phyloP scores from a whole-genome alignment of 176 grass and related monocot species.

The Coix lacrymajobi region DNA sequence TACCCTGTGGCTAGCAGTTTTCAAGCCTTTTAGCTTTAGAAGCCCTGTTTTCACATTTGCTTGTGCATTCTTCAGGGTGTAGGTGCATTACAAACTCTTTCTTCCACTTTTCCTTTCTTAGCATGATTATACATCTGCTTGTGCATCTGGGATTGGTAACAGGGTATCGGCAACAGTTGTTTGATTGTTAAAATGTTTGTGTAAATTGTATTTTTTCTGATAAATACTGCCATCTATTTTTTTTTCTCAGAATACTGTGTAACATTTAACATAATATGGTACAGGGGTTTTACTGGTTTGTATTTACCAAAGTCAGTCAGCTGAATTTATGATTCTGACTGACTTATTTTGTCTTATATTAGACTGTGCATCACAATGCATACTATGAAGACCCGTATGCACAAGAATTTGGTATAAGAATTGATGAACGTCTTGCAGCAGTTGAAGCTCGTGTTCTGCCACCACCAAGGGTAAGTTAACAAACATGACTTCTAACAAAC shows the following conservation, averaged over 20 bases:
- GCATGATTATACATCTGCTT: background rate
- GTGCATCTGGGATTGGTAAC: background rate
- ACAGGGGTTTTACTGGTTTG: background rate
- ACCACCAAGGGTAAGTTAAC: conserved; percentile 62
- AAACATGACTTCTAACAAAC: background rate
- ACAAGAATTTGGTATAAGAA: conserved; percentile 88
- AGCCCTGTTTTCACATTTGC: background rate
- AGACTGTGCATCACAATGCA: conserved; percentile 96
- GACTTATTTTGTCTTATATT: conserved; percentile 16
- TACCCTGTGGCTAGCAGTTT: background rate
- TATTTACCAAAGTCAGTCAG: background rate
- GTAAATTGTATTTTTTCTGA: background rate
- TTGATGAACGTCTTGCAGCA: conserved; percentile 74
- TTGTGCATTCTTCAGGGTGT: background rate
- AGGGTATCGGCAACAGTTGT: background rate
- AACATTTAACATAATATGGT: background rate
- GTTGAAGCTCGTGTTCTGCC: conserved; percentile 93
- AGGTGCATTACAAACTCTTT: background rate
- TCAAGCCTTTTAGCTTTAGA: background rate
- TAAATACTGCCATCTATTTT: background rate
- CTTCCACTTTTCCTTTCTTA: background rate
- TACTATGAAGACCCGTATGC: conserved; percentile 92
- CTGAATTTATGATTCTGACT: background rate
- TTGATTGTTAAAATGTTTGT: background rate
- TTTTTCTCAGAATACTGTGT: background rate